phyloP scores from a whole-genome alignment of 2,329 filamentous ascomycete species.

The Juglanconis juglandina region DNA sequence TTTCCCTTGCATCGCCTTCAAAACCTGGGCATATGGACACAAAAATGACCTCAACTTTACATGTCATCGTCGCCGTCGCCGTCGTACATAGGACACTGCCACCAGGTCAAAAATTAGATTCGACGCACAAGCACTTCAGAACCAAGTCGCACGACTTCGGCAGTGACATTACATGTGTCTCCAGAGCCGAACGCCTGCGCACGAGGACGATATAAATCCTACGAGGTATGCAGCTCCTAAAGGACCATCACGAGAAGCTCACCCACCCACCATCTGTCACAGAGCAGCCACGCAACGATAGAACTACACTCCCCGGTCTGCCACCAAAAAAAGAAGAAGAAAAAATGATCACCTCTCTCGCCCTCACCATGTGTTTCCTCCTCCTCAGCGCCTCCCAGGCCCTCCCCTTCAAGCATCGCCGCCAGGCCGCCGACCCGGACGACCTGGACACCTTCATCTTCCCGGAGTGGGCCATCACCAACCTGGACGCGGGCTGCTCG shows the following conservation, averaged over 20 bases:
- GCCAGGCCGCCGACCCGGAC: neutral
- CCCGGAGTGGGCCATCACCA: neutral
- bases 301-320: neutral
- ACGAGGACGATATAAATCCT: too few relatives aligned
- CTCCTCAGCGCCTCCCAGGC: neutral
- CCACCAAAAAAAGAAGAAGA: too few relatives aligned
- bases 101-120: neutral
- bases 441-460: neutral
- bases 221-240: too few relatives aligned
- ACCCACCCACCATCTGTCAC: too few relatives aligned
- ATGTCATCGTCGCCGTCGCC: too few relatives aligned
- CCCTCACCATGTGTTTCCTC: neutral
- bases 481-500: neutral
- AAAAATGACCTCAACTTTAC: too few relatives aligned
- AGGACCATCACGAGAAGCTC: too few relatives aligned
- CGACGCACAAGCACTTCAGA: neutral
- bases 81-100: neutral
- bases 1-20: too few relatives aligned
- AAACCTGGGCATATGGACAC: too few relatives aligned
- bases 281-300: neutral
- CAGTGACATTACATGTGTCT: neutral
- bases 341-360: neutral
- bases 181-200: neutral
- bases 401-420: neutral
- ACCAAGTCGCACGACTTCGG: neutral